These are phyloP conservation scores for Tulasnella sp. DNA, from an alignment of 768 basidiomycete genomes.

Conservation along the genomic window DNA sequence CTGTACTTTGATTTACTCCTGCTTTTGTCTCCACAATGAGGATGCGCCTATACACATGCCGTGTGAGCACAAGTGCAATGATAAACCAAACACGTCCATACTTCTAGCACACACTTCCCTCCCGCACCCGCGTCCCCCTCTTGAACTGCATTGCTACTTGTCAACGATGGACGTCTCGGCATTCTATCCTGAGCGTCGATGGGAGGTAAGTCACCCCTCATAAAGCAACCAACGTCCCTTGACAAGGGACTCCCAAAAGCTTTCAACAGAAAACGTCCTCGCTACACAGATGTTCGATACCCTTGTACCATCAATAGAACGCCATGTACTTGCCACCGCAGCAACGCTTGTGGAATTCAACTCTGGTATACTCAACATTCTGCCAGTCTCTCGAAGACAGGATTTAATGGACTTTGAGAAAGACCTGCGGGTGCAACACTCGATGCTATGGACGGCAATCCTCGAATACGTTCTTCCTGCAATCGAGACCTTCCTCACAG, in stretches of 20 bases:
- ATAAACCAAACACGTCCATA: background rate
- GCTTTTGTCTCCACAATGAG: background rate
- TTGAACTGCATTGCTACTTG: background rate
- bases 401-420: slow-evolving; percentile 2
- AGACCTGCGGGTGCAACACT: slow-evolving; percentile 14
- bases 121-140: background rate
- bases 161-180: background rate
- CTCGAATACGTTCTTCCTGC: background rate
- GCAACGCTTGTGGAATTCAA: background rate
- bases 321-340: background rate
- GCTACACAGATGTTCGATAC: slow-evolving; percentile 22
- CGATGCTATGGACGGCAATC: background rate
- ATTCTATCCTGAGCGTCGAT: background rate
- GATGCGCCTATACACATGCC: background rate
- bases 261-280: slow-evolving; percentile 5
- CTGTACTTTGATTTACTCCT: slow-evolving; percentile 8
- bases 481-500: background rate
- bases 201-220: background rate
- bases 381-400: background rate
- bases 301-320: slow-evolving; percentile 2
- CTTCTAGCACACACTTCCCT: background rate
- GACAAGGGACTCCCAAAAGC: background rate
- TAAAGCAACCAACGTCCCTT: background rate
- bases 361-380: background rate
- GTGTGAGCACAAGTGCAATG: background rate